Percentiles rank a stretch among this genome's conserved stretches.
phyloP scores from a whole-genome alignment of 164 flowering plant genomes.

The Pachysandra terminalis region DNA sequence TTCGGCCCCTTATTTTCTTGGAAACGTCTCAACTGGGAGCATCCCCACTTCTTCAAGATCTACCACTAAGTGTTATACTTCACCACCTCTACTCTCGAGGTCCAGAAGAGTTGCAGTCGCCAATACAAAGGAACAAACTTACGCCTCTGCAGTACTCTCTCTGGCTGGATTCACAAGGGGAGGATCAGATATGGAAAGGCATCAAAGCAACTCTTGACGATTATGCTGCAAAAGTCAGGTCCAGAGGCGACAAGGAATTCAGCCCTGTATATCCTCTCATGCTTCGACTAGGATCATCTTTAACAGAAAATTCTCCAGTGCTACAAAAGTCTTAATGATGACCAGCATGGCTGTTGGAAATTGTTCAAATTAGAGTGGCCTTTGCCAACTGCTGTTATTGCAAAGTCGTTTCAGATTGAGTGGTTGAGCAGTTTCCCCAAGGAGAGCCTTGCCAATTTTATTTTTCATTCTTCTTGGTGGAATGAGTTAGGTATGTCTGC shows the following conservation, averaged over 20 bases:
- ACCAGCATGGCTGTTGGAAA: too few relatives aligned
- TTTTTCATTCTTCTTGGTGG: too few relatives aligned
- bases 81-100: constrained; percentile 94
- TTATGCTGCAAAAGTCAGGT: constrained; percentile 73
- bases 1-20: constrained; percentile 86
- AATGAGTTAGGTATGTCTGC: too few relatives aligned
- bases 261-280: constrained; percentile 89
- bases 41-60: constrained; percentile 88
- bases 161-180: constrained; percentile 93
- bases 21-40: constrained; percentile 77
- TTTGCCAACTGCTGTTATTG: too few relatives aligned
- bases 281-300: constrained; percentile 71
- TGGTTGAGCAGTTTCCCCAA: too few relatives aligned
- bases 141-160: constrained; percentile 81
- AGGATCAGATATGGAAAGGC: constrained; percentile 96
- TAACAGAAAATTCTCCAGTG: constrained; percentile 41
- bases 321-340: constrained; percentile 10
- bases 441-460: too few relatives aligned
- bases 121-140: constrained; percentile 79
- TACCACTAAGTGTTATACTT: constrained; percentile 79
- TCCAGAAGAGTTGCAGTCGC: constrained; percentile 87
- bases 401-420: too few relatives aligned
- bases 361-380: too few relatives aligned
- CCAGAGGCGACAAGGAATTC: constrained; percentile 95
- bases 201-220: constrained; percentile 94